Conservation (phyloP, 441 rosid genomes). For the Sinapis alba region DNA sequence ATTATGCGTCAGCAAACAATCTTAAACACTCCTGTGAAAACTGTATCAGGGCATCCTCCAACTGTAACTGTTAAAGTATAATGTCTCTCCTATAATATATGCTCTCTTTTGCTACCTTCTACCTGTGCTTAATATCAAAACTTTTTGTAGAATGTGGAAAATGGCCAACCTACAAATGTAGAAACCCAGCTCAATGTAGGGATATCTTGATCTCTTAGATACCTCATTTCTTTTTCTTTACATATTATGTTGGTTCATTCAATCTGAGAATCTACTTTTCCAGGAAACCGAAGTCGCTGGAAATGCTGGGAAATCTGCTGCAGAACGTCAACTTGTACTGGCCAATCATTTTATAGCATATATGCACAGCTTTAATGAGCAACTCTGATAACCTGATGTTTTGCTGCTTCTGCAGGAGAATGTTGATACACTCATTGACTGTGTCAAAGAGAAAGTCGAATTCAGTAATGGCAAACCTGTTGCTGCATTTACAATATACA, state of each 20-base stretch:
- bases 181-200: constrained; percentile 56
- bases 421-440: constrained; percentile 74
- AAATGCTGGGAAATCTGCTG: constrained; percentile 69
- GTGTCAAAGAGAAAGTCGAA: constrained; percentile 67
- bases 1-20: constrained; percentile 77
- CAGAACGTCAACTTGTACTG: constrained; percentile 86
- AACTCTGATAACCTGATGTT: constrained; percentile 23
- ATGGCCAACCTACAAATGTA: constrained; percentile 70
- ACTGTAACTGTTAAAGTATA: constrained; percentile 51
- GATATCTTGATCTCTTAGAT: constrained; percentile 14
- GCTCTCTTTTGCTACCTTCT: constrained; percentile 16
- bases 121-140: constrained; percentile 9
- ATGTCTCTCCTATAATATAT: constrained; percentile 18
- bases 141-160: constrained; percentile 67
- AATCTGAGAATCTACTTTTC: constrained; percentile 36
- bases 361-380: constrained; percentile 13
- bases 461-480: constrained; percentile 81
- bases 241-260: constrained; percentile 14
- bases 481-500: constrained; percentile 93
- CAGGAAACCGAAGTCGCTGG: constrained; percentile 72
- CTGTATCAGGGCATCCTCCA: constrained; percentile 59
- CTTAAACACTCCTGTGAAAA: constrained; percentile 56
- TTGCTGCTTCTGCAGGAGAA: constrained; percentile 66
- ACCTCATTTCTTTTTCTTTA: constrained; percentile 6
- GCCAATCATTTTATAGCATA: constrained; percentile 11